Percentiles rank a stretch among this genome's conserved stretches.
phyloP scores from a whole-genome alignment of 768 basidiomycete genomes.

The Tricholoma hemisulphureum region DNA sequence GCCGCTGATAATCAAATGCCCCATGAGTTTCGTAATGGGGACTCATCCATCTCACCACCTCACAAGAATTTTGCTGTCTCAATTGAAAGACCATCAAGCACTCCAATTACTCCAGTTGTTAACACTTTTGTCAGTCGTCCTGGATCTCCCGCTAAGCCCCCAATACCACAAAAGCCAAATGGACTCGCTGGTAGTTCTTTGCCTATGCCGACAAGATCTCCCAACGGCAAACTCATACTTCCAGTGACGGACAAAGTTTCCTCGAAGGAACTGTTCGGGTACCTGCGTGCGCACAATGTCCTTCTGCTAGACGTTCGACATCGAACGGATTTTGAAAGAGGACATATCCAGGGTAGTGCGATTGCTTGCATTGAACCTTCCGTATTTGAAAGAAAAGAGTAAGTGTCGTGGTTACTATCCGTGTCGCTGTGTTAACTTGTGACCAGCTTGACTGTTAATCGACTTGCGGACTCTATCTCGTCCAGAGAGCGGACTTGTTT shows the following conservation, averaged over 20 bases:
- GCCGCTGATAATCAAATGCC: constrained; percentile 22
- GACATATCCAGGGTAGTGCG: constrained; percentile 65
- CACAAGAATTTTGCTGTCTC: constrained; percentile 41
- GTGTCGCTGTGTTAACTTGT: constrained; percentile 4
- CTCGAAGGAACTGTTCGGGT: constrained; percentile 59
- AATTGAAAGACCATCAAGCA: constrained; percentile 65
- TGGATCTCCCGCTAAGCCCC: constrained; percentile 48
- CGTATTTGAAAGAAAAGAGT: constrained; percentile 69
- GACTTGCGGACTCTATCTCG: constrained; percentile 69
- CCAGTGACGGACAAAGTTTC: constrained; percentile 59
- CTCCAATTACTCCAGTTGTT: constrained; percentile 58
- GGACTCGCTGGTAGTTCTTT: constrained; percentile 24
- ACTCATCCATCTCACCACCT: constrained; percentile 30
- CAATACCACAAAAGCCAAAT: constrained; percentile 42
- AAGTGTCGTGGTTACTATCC: constrained; percentile 27
- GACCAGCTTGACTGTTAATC: constrained; percentile 59
- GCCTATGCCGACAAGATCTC: constrained; percentile 32
- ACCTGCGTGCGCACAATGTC: constrained; percentile 56
- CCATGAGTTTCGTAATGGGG: constrained; percentile 23
- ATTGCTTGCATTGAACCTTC: constrained; percentile 85
- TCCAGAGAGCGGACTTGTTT: constrained; percentile 80
- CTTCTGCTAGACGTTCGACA: constrained; percentile 83
- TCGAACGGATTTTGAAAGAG: constrained; percentile 71
- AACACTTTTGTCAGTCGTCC: constrained; percentile 63
- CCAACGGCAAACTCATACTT: constrained; percentile 41